Base-by-base conservation (phyloP, 2,329 filamentous ascomycete species). In the Talaromyces verruculosus region DNA sequence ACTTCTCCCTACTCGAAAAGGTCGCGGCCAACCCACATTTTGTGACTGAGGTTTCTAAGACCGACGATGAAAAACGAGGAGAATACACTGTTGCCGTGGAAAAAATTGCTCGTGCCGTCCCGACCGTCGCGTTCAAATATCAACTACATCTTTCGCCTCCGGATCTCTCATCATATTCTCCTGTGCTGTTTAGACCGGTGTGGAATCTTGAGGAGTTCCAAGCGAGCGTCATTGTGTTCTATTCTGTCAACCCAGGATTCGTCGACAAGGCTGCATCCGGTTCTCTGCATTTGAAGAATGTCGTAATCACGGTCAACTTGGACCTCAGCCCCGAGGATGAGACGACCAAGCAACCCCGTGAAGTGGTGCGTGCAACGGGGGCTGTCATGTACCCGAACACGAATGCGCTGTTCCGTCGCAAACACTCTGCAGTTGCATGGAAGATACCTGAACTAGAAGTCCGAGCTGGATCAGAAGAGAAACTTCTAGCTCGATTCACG, bases 1-100 rank as follows among this genome's bases (percentile, higher is more conserved):
- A 97, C 75, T 97, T 96, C 75, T 80, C 89, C 10, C 85, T 86
- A n/a, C 85, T 99, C 5, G 95, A 98, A 72, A 93, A 92, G 73
- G 93, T 99, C 65, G 93, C 93, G 0, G 93, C 93, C 1, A 99
- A 99, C 76, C 92, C 92, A 51, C 91, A 93, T 65, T 96, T 98
- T 78, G 88, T 98, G 61, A 87, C 89, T 37, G 90, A 92, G 70
- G 83, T 85, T 0, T 68, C 68, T 43, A 73, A 72, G 4, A 69
- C 70, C 0, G 87, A 89, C 10, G 79, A 81, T 39, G 79, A 81
- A 37, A 88, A 86, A 66, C 85, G 90, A 3, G 93, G 96, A 66
- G 89, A 94, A 74, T 99, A 96, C 79, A 86, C 83, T 0, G 81
- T 99, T 37, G 87, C 93, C 68, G 80, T 95, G 6, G 84, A 88